Percentiles rank a stretch among this genome's conserved stretches.
phyloP scores from a whole-genome alignment of 2,329 filamentous ascomycete species.

The Aspergillus pseudotamarii region DNA sequence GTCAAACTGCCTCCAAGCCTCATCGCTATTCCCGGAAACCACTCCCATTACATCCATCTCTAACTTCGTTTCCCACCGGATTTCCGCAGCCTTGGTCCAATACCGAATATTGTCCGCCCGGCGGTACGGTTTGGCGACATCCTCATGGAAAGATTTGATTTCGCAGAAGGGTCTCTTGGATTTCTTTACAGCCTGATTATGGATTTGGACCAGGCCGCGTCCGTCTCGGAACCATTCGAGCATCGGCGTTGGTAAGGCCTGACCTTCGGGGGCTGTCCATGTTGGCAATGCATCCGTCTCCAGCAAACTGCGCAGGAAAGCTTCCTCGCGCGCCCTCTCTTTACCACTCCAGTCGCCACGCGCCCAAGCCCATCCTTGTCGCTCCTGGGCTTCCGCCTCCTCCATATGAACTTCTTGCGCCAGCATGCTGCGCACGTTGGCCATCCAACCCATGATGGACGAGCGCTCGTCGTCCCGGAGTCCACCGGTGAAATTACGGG shows the following conservation, averaged over 20 bases:
- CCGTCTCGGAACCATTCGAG: constrained; percentile 75
- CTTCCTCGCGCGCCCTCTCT: constrained; percentile 76
- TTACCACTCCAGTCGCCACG: constrained; percentile 73
- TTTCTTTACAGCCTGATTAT: constrained; percentile 84
- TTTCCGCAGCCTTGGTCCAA: constrained; percentile 94
- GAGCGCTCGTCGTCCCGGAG: constrained; percentile 75
- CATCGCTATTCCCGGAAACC: constrained; percentile 70
- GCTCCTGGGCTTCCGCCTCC: constrained; percentile 69
- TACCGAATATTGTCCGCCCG: constrained; percentile 90
- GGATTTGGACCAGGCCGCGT: constrained; percentile 77
- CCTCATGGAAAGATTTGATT: constrained; percentile 86
- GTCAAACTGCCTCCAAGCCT: constrained; percentile 80
- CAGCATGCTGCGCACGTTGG: constrained; percentile 75
- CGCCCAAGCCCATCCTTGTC: constrained; percentile 79
- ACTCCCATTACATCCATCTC: constrained; percentile 84
- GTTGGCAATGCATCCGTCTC: constrained; percentile 62
- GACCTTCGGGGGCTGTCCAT: constrained; percentile 64
- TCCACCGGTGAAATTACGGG: constrained; percentile 81
- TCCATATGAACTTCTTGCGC: constrained; percentile 77
- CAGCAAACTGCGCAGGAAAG: constrained; percentile 77
- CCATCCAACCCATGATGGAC: constrained; percentile 78
- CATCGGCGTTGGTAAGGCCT: constrained; percentile 63
- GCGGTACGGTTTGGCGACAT: constrained; percentile 92
- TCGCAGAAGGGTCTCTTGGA: constrained; percentile 85
- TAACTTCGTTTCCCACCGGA: constrained; percentile 86